Percentiles rank a stretch among this genome's conserved stretches.
Evolutionary conservation across 139 green algal species (phyloP).

Genomic region (Chlamydomonas sphaeroides): DNA sequence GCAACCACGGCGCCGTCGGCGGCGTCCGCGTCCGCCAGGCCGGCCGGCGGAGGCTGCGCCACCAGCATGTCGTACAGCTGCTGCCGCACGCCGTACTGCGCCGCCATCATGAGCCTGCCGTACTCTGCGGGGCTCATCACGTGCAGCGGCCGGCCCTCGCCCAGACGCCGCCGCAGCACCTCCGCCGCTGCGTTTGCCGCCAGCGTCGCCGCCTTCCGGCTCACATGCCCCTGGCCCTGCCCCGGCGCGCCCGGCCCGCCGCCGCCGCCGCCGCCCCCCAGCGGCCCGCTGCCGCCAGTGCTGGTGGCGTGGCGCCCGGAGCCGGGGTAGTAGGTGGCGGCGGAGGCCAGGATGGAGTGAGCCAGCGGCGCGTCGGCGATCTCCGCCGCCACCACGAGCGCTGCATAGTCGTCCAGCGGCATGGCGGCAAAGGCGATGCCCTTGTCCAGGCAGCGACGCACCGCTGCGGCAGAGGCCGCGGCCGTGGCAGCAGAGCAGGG

Average conservation of each 20-base stretch:
- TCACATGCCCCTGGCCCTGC: no score
- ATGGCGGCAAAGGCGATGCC: constrained; percentile 18
- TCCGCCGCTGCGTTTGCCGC: neutral
- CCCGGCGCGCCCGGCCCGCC: no score
- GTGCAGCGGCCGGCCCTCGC: neutral
- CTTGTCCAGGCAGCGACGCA: constrained; percentile 28
- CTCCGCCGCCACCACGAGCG: constrained; percentile 10
- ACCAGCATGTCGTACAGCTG: constrained; percentile 28
- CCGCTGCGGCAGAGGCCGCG: neutral
- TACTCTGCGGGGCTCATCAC: constrained; percentile 29
- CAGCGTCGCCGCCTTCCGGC: neutral
- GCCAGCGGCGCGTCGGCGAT: constrained; percentile 1
- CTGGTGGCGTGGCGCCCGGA: constrained; percentile 23
- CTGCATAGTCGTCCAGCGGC: neutral
- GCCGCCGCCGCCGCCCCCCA: neutral
- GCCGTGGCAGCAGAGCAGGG: neutral
- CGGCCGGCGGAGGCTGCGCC: neutral
- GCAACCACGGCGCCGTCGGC: no score
- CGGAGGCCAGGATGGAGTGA: neutral
- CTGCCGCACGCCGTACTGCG: constrained; percentile 33
- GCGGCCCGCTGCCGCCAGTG: neutral
- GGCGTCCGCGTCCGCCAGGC: no score
- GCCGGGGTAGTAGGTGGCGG: constrained; percentile 3
- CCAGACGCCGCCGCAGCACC: neutral
- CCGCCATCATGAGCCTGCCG: constrained; percentile 9